Evolutionary conservation across 75 land plant genomes (phyloP).

Genomic region (Sequoia sempervirens): DNA sequence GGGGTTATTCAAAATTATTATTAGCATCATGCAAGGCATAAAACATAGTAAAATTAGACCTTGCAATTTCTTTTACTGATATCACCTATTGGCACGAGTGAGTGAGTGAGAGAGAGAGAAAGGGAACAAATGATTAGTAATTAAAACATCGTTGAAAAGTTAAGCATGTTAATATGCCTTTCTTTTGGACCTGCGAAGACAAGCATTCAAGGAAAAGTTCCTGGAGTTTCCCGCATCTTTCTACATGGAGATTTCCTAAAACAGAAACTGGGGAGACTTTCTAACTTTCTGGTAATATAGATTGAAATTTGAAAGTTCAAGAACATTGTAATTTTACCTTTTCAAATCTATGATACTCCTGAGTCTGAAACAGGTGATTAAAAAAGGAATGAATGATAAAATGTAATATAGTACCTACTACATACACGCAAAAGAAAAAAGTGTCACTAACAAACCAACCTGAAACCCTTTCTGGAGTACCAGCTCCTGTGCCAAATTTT

Average conservation of each 20-base stretch:
- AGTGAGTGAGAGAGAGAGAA: too few species aligned
- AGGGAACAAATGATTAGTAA: too few species aligned
- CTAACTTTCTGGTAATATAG: neutral
- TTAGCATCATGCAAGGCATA: too few species aligned
- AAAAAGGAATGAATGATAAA: neutral
- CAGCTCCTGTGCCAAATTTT: conserved; percentile 8
- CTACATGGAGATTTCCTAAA: neutral
- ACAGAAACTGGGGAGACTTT: neutral
- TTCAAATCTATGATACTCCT: neutral
- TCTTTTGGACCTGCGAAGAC: neutral
- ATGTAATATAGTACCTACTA: neutral
- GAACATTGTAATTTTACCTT: neutral
- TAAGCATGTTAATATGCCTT: neutral
- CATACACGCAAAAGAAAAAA: neutral
- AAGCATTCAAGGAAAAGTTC: neutral
- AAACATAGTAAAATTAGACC: too few species aligned
- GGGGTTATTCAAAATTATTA: too few species aligned
- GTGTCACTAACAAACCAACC: neutral
- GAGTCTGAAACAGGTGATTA: neutral
- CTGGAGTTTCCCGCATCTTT: neutral
- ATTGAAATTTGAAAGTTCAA: neutral
- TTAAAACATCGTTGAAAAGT: neutral
- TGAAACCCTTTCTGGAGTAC: conserved; percentile 7
- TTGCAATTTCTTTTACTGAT: too few species aligned
- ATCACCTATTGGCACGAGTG: too few species aligned